phyloP scores from a whole-genome alignment of 441 rosid species.

The Gossypium gossypioides region DNA sequence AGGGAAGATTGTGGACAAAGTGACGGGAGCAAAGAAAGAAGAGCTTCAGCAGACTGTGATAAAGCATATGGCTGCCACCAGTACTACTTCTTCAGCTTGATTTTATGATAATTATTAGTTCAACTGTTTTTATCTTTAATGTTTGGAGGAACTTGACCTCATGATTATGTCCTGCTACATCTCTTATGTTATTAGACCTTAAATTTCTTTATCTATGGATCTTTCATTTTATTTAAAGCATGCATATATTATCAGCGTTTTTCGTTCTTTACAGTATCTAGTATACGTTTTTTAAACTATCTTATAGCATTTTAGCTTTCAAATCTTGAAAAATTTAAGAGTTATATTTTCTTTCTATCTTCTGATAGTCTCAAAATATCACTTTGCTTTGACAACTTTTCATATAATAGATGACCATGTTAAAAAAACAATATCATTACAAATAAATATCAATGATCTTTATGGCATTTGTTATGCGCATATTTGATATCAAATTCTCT shows the following conservation, averaged over 20 bases:
- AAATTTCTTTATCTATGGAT: not conserved
- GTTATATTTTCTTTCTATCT: too few species aligned
- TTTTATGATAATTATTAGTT: not conserved
- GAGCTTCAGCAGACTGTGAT: conserved; percentile 51
- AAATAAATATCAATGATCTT: not conserved
- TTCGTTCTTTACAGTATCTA: too few species aligned
- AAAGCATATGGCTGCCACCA: conserved; percentile 41
- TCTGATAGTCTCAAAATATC: too few species aligned
- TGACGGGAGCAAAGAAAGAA: conserved; percentile 72
- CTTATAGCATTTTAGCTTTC: too few species aligned
- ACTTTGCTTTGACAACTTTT: too few species aligned
- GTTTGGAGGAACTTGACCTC: not conserved
- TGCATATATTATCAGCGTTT: not conserved
- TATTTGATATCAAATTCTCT: not conserved
- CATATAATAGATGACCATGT: too few species aligned
- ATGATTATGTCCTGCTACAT: not conserved
- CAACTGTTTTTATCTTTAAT: not conserved
- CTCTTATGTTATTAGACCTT: not conserved
- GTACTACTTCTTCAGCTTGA: conserved; percentile 20
- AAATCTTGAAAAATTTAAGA: too few species aligned
- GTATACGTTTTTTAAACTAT: too few species aligned
- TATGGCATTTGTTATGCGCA: not conserved
- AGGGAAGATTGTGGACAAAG: conserved; percentile 71
- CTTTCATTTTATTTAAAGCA: not conserved
- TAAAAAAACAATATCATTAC: not conserved